Percentiles rank a stretch among this genome's conserved stretches.
Conservation (phyloP, 495 filamentous ascomycete genomes). For the Saxophila tyrrhenica region DNA sequence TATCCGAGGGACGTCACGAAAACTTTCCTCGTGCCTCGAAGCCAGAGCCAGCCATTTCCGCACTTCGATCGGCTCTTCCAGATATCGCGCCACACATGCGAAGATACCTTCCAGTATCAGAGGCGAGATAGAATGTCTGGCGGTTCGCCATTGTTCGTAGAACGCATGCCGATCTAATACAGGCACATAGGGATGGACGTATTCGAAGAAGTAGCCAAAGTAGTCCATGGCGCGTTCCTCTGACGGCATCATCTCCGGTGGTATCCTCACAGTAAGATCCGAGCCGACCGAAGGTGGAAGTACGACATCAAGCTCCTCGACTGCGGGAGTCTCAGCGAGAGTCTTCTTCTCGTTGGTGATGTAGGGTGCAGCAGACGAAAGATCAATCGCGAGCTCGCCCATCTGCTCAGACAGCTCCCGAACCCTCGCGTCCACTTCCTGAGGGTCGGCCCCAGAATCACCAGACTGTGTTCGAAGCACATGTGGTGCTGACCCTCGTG, state of each 20-base stretch:
- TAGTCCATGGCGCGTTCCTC: conserved; percentile 74
- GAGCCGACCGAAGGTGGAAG: conserved; percentile 57
- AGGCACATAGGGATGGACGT: conserved; percentile 94
- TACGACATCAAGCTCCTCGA: conserved; percentile 55
- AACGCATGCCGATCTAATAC: conserved; percentile 76
- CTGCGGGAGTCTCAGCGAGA: conserved; percentile 56
- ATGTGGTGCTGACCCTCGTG: background rate
- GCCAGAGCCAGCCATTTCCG: conserved; percentile 92
- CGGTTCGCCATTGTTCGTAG: conserved; percentile 85
- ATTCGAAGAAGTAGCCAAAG: conserved; percentile 84
- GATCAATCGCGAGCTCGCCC: conserved; percentile 78
- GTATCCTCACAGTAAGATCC: conserved; percentile 73
- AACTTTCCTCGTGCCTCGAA: conserved; percentile 85
- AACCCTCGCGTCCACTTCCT: conserved; percentile 16
- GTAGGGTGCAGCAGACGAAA: conserved; percentile 78
- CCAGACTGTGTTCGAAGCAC: conserved; percentile 7
- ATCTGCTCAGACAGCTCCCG: conserved; percentile 57
- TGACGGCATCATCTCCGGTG: conserved; percentile 84
- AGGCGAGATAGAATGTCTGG: conserved; percentile 78
- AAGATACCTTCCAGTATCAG: conserved; percentile 92
- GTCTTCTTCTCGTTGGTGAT: conserved; percentile 63
- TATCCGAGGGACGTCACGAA: conserved; percentile 85
- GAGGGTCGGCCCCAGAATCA: conserved; percentile 14
- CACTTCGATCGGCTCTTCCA: conserved; percentile 72
- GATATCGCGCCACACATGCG: conserved; percentile 73